phyloP scores from a whole-genome alignment of 2,329 filamentous ascomycete species.

The Botryotinia calthae region DNA sequence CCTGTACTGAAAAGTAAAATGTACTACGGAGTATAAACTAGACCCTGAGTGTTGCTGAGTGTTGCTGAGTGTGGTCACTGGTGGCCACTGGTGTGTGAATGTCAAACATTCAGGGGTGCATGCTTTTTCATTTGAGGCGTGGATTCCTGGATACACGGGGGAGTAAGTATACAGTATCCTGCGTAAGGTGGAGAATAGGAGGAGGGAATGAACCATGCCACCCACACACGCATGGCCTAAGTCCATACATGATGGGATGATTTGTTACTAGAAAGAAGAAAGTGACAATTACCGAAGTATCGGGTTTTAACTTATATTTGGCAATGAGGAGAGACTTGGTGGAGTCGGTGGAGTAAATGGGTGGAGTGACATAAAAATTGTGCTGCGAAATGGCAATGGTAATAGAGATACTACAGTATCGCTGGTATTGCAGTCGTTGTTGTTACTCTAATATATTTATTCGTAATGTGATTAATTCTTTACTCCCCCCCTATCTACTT shows the following conservation, averaged over 20 bases:
- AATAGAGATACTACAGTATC: neutral
- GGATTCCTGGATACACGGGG: neutral
- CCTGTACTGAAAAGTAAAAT: neutral
- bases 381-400: neutral
- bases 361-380: neutral
- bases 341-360: neutral
- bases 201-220: neutral
- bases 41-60: constrained; percentile 6
- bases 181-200: constrained; percentile 11
- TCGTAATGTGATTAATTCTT: neutral
- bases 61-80: neutral
- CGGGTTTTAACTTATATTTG: neutral
- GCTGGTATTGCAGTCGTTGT: neutral
- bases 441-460: neutral
- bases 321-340: neutral
- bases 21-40: neutral
- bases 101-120: constrained; percentile 18
- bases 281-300: constrained; percentile 2
- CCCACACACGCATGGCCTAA: too few species aligned
- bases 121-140: constrained; percentile 10
- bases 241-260: neutral
- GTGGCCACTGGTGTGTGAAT: neutral
- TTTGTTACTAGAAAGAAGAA: neutral
- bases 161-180: neutral
- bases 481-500: neutral